Evolutionary conservation across 2,329 filamentous ascomycete species (phyloP).

Genomic region (Trichoderma endophyticum): DNA sequence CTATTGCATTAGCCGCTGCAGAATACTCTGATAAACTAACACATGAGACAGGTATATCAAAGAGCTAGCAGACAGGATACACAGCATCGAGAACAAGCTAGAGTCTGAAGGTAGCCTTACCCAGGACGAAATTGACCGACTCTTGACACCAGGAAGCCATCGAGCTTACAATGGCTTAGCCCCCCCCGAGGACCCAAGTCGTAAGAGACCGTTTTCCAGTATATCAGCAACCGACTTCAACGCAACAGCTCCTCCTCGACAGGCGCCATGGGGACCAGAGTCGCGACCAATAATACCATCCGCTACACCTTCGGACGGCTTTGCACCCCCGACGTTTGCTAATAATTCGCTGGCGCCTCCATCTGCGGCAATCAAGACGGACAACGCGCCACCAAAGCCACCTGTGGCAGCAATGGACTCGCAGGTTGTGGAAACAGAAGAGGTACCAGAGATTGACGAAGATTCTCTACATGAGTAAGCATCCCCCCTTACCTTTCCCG

Average conservation of each 20-base stretch:
- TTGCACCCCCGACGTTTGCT: slow-evolving; percentile 33
- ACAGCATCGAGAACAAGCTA: slow-evolving; percentile 77
- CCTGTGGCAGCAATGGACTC: slow-evolving; percentile 36
- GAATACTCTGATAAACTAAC: background rate
- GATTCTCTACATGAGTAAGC: slow-evolving; percentile 46
- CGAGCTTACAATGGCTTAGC: slow-evolving; percentile 30
- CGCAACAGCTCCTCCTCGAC: slow-evolving; percentile 42
- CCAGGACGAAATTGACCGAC: slow-evolving; percentile 46
- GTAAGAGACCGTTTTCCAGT: slow-evolving; percentile 49
- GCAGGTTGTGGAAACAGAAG: slow-evolving; percentile 33
- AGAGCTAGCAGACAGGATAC: slow-evolving; percentile 80
- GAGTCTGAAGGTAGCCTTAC: slow-evolving; percentile 47
- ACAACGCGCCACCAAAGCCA: slow-evolving; percentile 37
- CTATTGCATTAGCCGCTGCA: background rate
- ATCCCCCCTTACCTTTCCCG: background rate
- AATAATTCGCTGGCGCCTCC: slow-evolving; percentile 46
- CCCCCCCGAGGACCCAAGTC: slow-evolving; percentile 29
- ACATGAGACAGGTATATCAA: slow-evolving; percentile 70
- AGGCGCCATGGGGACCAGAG: slow-evolving; percentile 48
- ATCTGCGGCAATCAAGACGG: slow-evolving; percentile 39
- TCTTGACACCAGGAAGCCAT: slow-evolving; percentile 36
- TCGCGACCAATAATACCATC: slow-evolving; percentile 44
- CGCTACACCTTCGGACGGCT: slow-evolving; percentile 34
- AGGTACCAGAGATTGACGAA: slow-evolving; percentile 41
- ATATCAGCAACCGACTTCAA: slow-evolving; percentile 43